Percentiles rank a stretch among this genome's conserved stretches.
These are phyloP conservation scores for Fusarium napiforme DNA, from an alignment of 2,329 filamentous ascomycete species.

Conservation along the genomic window DNA sequence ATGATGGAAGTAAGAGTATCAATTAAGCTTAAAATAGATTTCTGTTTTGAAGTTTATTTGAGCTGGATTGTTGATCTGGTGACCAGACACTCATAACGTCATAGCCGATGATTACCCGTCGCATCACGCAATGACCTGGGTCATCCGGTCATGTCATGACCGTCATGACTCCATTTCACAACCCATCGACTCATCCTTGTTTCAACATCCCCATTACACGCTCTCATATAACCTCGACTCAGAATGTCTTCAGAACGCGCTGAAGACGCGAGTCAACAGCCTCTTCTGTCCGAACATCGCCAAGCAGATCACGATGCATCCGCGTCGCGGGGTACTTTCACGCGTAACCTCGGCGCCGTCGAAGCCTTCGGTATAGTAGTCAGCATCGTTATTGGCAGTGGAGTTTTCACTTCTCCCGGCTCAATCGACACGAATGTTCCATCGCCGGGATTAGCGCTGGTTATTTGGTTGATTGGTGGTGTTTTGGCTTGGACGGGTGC, in stretches of 20 bases:
- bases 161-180: slow-evolving; percentile 9
- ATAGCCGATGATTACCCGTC: slow-evolving; percentile 40
- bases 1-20: fast-evolving
- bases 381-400: slow-evolving; percentile 72
- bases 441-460: slow-evolving; percentile 66
- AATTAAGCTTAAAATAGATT: background rate
- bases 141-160: background rate
- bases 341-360: slow-evolving; percentile 57
- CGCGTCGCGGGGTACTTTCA: slow-evolving; percentile 47
- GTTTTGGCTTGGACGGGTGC: slow-evolving; percentile 73
- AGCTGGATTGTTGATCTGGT: background rate
- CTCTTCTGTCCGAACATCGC: slow-evolving; percentile 28
- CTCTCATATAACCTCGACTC: background rate
- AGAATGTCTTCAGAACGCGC: slow-evolving; percentile 20
- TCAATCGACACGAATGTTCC: slow-evolving; percentile 72
- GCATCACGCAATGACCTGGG: slow-evolving; percentile 1
- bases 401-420: slow-evolving; percentile 72
- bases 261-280: slow-evolving; percentile 24
- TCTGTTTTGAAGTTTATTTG: background rate
- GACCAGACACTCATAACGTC: background rate
- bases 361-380: slow-evolving; percentile 70
- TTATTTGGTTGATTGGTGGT: slow-evolving; percentile 71
- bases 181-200: background rate
- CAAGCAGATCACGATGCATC: slow-evolving; percentile 2
- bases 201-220: background rate